Conservation (phyloP, 805 yeast species). For the Ascoidea asiatica region DNA sequence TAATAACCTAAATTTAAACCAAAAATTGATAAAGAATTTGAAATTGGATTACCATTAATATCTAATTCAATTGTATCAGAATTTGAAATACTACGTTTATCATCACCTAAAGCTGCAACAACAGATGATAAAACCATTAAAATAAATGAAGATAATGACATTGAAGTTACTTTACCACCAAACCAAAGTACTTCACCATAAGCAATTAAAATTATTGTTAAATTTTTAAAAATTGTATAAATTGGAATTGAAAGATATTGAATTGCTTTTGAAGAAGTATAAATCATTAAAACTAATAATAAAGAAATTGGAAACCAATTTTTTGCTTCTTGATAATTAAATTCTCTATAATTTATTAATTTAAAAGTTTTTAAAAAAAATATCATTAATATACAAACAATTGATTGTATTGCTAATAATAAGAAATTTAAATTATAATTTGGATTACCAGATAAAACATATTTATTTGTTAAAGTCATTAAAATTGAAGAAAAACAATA, state of each 20-base stretch:
- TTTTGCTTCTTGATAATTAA: constrained; percentile 78
- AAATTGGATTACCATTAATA: background rate
- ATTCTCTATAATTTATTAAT: constrained; percentile 74
- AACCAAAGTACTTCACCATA: constrained; percentile 98
- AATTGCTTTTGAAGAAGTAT: constrained; percentile 90
- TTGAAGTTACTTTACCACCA: constrained; percentile 79
- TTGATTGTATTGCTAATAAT: constrained; percentile 76
- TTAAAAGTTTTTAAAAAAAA: constrained; percentile 60
- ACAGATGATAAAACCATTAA: constrained; percentile 94
- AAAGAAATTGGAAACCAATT: constrained; percentile 94
- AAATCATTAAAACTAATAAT: constrained; percentile 83
- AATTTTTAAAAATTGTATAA: constrained; percentile 94
- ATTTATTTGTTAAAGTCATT: constrained; percentile 97
- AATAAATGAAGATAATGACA: constrained; percentile 80
- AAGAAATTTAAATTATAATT: constrained; percentile 78
- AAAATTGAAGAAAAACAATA: constrained; percentile 91
- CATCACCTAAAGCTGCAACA: constrained; percentile 86
- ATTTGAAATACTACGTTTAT: constrained; percentile 18
- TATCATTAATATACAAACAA: constrained; percentile 69
- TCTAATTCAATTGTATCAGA: constrained; percentile 11
- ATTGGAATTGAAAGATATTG: constrained; percentile 88
- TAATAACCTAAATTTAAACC: constrained; percentile 65
- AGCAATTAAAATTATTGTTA: constrained; percentile 92
- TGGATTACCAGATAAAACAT: constrained; percentile 63
- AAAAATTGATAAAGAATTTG: constrained; percentile 13